These are phyloP conservation scores for Dactylis glomerata DNA, from an alignment of 176 grass and related monocot species.

Conservation along the genomic window DNA sequence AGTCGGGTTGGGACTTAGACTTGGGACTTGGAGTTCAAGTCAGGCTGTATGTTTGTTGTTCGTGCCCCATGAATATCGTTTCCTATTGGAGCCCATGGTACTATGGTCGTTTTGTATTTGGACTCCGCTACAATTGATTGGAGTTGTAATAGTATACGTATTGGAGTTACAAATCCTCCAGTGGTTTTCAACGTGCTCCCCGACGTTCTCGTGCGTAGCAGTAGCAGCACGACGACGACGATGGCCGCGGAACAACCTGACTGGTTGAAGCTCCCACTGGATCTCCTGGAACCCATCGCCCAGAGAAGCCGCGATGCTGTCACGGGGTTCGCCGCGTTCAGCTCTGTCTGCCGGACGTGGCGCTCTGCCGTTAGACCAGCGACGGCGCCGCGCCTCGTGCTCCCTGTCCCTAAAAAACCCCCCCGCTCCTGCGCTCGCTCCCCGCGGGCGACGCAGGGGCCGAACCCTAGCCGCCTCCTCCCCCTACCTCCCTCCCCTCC, in stretches of 20 bases:
- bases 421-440: no score
- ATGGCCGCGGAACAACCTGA: background rate
- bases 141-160: no score
- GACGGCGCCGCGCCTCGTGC: background rate
- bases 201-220: background rate
- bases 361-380: background rate
- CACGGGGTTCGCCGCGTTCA: background rate
- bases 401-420: background rate
- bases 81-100: background rate
- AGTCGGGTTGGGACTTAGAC: background rate
- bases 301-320: background rate
- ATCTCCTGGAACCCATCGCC: background rate
- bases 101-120: background rate
- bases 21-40: no score
- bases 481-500: no score
- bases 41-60: no score
- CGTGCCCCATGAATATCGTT: background rate
- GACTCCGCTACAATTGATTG: background rate
- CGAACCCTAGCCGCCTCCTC: no score
- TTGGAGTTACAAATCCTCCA: background rate
- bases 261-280: background rate
- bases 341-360: constrained; percentile 6
- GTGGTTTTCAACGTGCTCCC: background rate
- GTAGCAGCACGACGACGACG: background rate
- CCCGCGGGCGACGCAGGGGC: no score